A percentile compares a stretch with the other conserved stretches of the same genome.
These are phyloP conservation scores for Mucor racemosus DNA, from an alignment of 371 early-diverging fungal genomes.

Conservation along the genomic window DNA sequence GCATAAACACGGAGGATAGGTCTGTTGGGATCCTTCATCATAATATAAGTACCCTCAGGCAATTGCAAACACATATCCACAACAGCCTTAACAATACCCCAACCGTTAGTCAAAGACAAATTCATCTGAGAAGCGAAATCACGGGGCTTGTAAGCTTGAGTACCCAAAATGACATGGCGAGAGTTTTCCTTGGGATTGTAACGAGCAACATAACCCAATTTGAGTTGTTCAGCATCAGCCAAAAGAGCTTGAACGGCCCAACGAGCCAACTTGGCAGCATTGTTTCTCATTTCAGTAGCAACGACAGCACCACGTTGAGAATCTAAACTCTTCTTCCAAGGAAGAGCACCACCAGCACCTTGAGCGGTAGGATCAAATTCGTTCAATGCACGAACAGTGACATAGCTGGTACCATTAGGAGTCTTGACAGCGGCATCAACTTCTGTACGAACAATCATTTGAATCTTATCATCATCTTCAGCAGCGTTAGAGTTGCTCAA, in stretches of 20 bases:
- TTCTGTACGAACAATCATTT: constrained; percentile 89
- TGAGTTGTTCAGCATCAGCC: constrained; percentile 88
- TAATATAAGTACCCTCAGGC: constrained; percentile 91
- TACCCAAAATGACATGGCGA: constrained; percentile 86
- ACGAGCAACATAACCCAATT: constrained; percentile 89
- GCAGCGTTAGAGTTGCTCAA: constrained; percentile 41
- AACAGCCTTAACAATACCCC: constrained; percentile 96
- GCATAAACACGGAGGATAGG: constrained; percentile 83
- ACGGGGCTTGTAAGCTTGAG: constrained; percentile 84
- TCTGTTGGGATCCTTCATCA: constrained; percentile 97
- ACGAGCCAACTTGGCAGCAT: constrained; percentile 92
- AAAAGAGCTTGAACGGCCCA: constrained; percentile 94
- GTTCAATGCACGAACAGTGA: constrained; percentile 83
- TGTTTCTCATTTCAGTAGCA: constrained; percentile 97
- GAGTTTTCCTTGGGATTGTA: constrained; percentile 78
- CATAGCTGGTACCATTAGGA: constrained; percentile 62
- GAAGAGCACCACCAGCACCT: constrained; percentile 88
- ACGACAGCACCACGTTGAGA: constrained; percentile 96
- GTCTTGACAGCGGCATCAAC: constrained; percentile 82
- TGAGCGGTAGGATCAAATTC: constrained; percentile 91
- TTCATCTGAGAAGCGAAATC: constrained; percentile 95
- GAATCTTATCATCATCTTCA: constrained; percentile 48
- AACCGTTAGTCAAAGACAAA: constrained; percentile 81
- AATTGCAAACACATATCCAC: constrained; percentile 84
- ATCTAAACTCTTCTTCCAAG: constrained; percentile 96